phyloP scores from a whole-genome alignment of 2,329 filamentous ascomycete genomes.

The Alternaria novae-zelandiae region DNA sequence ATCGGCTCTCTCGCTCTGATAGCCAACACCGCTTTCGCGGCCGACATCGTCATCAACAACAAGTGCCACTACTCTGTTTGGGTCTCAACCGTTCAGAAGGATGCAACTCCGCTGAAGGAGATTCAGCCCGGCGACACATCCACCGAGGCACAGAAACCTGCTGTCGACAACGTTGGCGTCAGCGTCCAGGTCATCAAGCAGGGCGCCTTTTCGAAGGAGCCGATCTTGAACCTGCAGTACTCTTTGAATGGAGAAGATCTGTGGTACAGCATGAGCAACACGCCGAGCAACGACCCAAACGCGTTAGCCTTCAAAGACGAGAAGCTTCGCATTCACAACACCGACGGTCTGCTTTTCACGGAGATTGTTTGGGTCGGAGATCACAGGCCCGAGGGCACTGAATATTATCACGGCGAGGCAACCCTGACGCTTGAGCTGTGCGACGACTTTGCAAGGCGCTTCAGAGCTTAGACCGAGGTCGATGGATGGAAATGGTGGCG shows the following conservation, averaged over 20 bases:
- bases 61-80: conserved; percentile 33
- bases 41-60: conserved; percentile 29
- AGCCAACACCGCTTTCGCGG: conserved; percentile 18
- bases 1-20: conserved; percentile 21
- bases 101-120: neutral
- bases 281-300: neutral
- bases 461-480: neutral
- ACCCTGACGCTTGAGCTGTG: conserved; percentile 25
- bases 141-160: conserved; percentile 21
- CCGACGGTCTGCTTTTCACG: neutral
- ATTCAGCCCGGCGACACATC: conserved; percentile 3
- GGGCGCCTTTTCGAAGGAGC: conserved; percentile 20
- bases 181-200: conserved; percentile 31
- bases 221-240: conserved; percentile 33
- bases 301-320: conserved; percentile 30
- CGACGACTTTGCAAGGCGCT: conserved; percentile 4
- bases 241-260: conserved; percentile 21
- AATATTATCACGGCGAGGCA: conserved; percentile 18
- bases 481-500: neutral
- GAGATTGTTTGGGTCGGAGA: conserved; percentile 26
- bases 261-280: conserved; percentile 34
- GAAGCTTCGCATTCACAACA: conserved; percentile 22
- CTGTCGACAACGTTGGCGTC: conserved; percentile 18
- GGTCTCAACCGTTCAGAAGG: conserved; percentile 23
- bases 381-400: conserved; percentile 17